Conservation (phyloP, 495 filamentous ascomycete species). For the Aspergillus nanangensis region DNA sequence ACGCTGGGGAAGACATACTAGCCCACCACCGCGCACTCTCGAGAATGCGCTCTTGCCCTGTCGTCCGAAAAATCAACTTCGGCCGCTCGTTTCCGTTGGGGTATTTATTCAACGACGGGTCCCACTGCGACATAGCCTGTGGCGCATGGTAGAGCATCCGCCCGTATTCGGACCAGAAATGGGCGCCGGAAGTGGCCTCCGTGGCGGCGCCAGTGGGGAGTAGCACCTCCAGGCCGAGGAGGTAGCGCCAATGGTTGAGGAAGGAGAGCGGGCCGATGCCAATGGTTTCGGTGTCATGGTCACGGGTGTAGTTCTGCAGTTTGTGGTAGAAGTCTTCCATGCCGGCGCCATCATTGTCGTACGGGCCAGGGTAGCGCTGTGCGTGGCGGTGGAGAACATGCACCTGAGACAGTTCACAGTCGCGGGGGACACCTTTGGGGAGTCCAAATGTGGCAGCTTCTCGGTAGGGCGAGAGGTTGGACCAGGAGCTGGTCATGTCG, state of each 20-base stretch:
- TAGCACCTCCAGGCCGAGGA: conserved; percentile 37
- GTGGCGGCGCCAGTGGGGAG: conserved; percentile 46
- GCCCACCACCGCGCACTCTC: conserved; percentile 43
- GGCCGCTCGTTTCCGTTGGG: conserved; percentile 40
- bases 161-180: conserved; percentile 52
- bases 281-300: conserved; percentile 20
- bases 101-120: conserved; percentile 35
- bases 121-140: conserved; percentile 35
- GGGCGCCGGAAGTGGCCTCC: conserved; percentile 44
- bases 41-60: conserved; percentile 43
- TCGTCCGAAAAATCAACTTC: conserved; percentile 47
- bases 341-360: conserved; percentile 36
- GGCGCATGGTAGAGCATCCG: conserved; percentile 44
- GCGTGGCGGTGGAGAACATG: conserved; percentile 50
- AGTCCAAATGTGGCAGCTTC: conserved; percentile 38
- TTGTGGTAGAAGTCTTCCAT: conserved; percentile 43
- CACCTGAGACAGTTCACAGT: conserved; percentile 50
- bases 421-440: conserved; percentile 43
- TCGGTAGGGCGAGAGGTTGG: conserved; percentile 42
- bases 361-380: conserved; percentile 42
- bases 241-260: conserved; percentile 46
- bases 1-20: conserved; percentile 18
- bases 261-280: conserved; percentile 46
- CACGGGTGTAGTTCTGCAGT: conserved; percentile 37
- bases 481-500: conserved; percentile 37